These are phyloP conservation scores for Rhizopogon vinicolor DNA, from an alignment of 768 basidiomycete species.

Conservation along the genomic window DNA sequence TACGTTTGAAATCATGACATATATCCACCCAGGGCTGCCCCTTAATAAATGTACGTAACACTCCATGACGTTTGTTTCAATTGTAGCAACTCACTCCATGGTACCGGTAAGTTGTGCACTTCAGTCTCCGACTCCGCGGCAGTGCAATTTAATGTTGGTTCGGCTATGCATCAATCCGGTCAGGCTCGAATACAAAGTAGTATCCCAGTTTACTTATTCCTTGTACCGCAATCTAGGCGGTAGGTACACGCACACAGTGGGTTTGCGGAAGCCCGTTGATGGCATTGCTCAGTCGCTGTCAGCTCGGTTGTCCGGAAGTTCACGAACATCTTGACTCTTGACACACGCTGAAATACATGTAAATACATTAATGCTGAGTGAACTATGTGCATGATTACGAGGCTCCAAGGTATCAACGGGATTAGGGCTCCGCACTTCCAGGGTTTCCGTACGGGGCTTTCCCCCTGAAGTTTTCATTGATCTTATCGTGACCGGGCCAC, in stretches of 20 bases:
- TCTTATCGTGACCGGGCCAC: not conserved
- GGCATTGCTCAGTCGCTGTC: not conserved
- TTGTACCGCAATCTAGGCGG: not conserved
- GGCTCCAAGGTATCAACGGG: too few species aligned
- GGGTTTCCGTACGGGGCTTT: not conserved
- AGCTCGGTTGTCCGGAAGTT: conserved; percentile 2
- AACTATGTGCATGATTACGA: not conserved
- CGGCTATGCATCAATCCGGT: too few species aligned
- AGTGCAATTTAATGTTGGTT: not conserved
- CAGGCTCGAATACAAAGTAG: not conserved
- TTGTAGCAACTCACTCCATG: conserved; percentile 18
- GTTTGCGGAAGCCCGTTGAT: not conserved
- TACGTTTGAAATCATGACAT: too few species aligned
- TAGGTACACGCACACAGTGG: not conserved
- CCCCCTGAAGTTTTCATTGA: not conserved
- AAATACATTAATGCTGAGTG: not conserved
- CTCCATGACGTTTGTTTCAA: conserved; percentile 5
- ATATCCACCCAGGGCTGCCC: conserved; percentile 12
- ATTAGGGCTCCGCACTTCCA: not conserved
- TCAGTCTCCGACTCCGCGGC: conserved; percentile 18
- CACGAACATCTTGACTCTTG: not conserved
- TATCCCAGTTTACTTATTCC: too few species aligned
- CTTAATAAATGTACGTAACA: conserved; percentile 11
- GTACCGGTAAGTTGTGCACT: conserved; percentile 11
- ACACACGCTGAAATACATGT: not conserved